Conservation (phyloP, 1,139 yeast genomes). For the Pichia sp. region DNA sequence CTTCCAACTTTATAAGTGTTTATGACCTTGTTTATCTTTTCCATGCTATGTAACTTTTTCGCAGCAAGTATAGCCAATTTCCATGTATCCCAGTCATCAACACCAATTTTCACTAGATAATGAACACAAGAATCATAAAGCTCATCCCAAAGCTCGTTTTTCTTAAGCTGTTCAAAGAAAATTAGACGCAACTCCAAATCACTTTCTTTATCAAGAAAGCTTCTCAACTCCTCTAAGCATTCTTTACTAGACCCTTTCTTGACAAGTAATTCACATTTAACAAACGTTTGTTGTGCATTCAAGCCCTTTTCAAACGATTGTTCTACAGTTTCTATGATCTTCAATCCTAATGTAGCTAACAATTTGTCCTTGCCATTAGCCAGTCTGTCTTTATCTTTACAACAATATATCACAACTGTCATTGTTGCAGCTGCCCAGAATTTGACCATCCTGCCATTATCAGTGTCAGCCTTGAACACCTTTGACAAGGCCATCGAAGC, state of each 20-base stretch:
- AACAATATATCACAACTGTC: slow-evolving; percentile 30
- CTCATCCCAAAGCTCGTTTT: slow-evolving; percentile 38
- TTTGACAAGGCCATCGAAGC: slow-evolving; percentile 43
- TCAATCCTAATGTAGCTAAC: slow-evolving; percentile 53
- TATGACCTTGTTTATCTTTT: slow-evolving; percentile 32
- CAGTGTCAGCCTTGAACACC: slow-evolving; percentile 15
- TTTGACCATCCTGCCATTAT: slow-evolving; percentile 34
- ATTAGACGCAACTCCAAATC: slow-evolving; percentile 57
- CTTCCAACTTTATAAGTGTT: slow-evolving; percentile 38
- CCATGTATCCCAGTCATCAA: slow-evolving; percentile 65
- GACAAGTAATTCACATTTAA: slow-evolving; percentile 46
- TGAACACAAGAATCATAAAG: slow-evolving; percentile 36
- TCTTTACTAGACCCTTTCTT: slow-evolving; percentile 34
- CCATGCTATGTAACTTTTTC: slow-evolving; percentile 24
- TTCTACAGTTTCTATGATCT: slow-evolving; percentile 41
- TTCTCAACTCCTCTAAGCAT: slow-evolving; percentile 34
- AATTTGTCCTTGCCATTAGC: slow-evolving; percentile 38
- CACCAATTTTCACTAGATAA: slow-evolving; percentile 40
- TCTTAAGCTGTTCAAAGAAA: slow-evolving; percentile 44
- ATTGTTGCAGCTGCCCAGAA: slow-evolving; percentile 49
- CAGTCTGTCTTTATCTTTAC: slow-evolving; percentile 30
- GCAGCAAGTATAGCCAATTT: slow-evolving; percentile 46
- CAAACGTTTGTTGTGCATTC: slow-evolving; percentile 55
- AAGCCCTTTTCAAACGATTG: slow-evolving; percentile 38
- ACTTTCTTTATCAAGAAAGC: slow-evolving; percentile 37